Evolutionary conservation across 176 grass and related monocot genomes (phyloP).

Genomic region (Aegilops tauschii): DNA sequence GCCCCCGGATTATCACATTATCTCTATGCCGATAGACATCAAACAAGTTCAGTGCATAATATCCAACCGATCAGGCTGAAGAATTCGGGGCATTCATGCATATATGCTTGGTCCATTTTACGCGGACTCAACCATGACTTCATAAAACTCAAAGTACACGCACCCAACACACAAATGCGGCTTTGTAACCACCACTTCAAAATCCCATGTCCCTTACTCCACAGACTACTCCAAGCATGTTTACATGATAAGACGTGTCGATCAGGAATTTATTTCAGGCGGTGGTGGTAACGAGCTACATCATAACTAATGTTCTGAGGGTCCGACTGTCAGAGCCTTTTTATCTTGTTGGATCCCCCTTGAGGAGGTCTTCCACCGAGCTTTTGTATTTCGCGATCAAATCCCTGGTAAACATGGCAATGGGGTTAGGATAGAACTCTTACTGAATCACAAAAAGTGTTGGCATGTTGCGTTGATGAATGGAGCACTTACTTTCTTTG

Average conservation of each 20-base stretch:
- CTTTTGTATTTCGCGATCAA: conserved; percentile 41
- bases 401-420: conserved; percentile 27
- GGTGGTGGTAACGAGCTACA: not conserved
- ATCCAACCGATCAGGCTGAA: not conserved
- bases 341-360: conserved; percentile 30
- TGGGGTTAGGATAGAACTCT: not conserved
- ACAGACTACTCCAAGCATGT: not conserved
- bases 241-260: not conserved
- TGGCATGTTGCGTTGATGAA: not conserved
- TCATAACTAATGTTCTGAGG: not conserved
- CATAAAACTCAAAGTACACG: not conserved
- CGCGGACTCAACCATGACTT: not conserved
- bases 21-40: not conserved
- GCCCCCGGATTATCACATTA: not conserved
- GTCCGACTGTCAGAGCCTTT: not conserved
- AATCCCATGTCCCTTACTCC: not conserved
- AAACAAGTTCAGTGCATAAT: not conserved
- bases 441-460: not conserved
- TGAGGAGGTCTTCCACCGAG: conserved; percentile 40
- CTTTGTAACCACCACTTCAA: not conserved
- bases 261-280: not conserved
- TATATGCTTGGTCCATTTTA: not conserved
- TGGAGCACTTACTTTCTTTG: conserved; percentile 41
- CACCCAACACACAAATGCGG: not conserved
- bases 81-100: not conserved